These are phyloP conservation scores for Yarrowia sp. DNA, from an alignment of 805 yeast species.

Conservation along the genomic window DNA sequence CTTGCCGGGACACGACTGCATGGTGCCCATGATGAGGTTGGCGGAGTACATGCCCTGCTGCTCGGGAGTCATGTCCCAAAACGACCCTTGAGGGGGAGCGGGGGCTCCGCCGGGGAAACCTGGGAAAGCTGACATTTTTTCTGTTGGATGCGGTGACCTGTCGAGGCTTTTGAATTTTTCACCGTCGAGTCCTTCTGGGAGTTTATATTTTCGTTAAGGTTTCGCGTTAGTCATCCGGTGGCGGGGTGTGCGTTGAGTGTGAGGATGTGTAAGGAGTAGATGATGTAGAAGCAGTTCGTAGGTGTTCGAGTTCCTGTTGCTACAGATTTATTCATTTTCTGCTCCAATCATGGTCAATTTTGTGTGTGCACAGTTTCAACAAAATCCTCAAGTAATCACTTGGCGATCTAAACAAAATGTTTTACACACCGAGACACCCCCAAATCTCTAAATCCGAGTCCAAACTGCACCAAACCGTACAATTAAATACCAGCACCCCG, in stretches of 20 bases:
- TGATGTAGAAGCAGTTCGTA: no score
- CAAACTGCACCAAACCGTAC: no score
- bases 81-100: slow-evolving; percentile 36
- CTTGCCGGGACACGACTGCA: slow-evolving; percentile 94
- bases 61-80: slow-evolving; percentile 76
- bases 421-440: no score
- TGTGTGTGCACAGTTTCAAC: no score
- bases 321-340: no score
- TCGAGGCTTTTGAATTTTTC: slow-evolving; percentile 22
- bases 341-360: no score
- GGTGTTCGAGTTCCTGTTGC: no score
- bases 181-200: background rate
- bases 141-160: slow-evolving; percentile 1
- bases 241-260: background rate
- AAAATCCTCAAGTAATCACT: background rate
- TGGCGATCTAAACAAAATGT: background rate
- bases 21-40: slow-evolving; percentile 70
- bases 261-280: background rate
- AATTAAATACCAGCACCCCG: no score
- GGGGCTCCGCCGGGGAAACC: slow-evolving; percentile 11
- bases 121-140: slow-evolving; percentile 23
- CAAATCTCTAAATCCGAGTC: no score
- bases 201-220: slow-evolving; percentile 18
- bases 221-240: background rate
- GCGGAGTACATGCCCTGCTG: slow-evolving; percentile 95